Base-by-base conservation (phyloP, 768 basidiomycete genomes). In the Calocybe gangraenosa region DNA sequence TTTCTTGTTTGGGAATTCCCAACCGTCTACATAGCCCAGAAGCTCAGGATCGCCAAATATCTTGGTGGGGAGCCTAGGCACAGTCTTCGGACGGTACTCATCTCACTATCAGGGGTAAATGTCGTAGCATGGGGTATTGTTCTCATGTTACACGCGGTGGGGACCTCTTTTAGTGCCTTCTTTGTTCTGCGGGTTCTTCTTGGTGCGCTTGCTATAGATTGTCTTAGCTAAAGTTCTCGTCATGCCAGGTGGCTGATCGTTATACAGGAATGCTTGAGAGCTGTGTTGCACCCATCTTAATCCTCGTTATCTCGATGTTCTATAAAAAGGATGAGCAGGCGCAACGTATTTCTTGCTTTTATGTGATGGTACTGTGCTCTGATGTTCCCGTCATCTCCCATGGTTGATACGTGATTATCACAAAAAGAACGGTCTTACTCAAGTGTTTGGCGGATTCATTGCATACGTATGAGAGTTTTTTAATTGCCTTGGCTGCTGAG, bases 301-400 rank as follows among this genome's bases (percentile, higher is more conserved):
- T 84, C 59, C 62, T 82, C 41, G 71, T 83, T 31, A 71, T 82
- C 33, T 75, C 78, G 8, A 80, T 82, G 75, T 84, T 82, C 56
- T 84, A 82, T 63, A 79, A 77, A 67, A 83, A 82, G 61, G 66
- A 79, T 40, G 82, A 83, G 52, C 81, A 84, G 66, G 79, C 77
- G 0, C 70, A 65, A 14, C 70, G 81, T 6, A 76, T 84, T 14
- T 74, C 78, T 3, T 81, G 75, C 71, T 84, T 84, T 60, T 84
- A 84, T 59, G 69, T 81, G 22, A 81, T 82, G 79, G 81, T 78
- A 54, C 18, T 58, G 42, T 6, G 25, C 22, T 18, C 32, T n/a
- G n/a, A 19, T 17, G 25, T n/a, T 19, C 18, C 25, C 37, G 6
- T 25, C 20, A 23, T 17, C 18, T 11, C 11, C 25, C 11, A 17